A percentile compares a stretch with the other conserved stretches of the same genome.
Evolutionary conservation across 768 basidiomycete species (phyloP).

Genomic region (Candolleomyces aberdarensis): DNA sequence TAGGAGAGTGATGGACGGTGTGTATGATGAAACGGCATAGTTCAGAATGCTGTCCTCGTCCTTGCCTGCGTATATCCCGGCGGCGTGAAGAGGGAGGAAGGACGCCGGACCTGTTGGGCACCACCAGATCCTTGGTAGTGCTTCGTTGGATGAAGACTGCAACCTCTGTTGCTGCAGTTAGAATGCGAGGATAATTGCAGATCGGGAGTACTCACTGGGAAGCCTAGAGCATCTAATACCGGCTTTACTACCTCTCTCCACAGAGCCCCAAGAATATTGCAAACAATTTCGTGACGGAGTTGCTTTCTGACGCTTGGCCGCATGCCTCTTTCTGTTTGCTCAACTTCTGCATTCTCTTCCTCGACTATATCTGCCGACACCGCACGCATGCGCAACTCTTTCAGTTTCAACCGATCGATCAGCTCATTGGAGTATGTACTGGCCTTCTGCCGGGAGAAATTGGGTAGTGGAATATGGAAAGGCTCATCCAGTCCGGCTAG

Average conservation of each 20-base stretch:
- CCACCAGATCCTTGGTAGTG: constrained; percentile 1
- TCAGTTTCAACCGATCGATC: not conserved
- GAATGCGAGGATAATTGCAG: not conserved
- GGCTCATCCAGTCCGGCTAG: not conserved
- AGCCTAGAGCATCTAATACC: constrained; percentile 8
- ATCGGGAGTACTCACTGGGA: not conserved
- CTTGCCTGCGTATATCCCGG: not conserved
- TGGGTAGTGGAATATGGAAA: constrained; percentile 8
- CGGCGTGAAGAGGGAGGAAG: constrained; percentile 5
- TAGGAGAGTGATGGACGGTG: constrained; percentile 1
- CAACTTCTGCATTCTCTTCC: not conserved
- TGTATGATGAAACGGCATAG: constrained; percentile 8
- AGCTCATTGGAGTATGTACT: not conserved
- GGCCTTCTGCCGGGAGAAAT: constrained; percentile 2
- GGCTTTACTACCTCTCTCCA: constrained; percentile 2
- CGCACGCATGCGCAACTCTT: not conserved
- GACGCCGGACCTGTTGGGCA: constrained; percentile 3
- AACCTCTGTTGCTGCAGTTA: not conserved
- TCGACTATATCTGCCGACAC: constrained; percentile 10
- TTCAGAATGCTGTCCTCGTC: not conserved
- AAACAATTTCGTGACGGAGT: not conserved
- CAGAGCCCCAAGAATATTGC: not conserved
- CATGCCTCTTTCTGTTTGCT: too few species aligned
- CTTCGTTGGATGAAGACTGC: not conserved
- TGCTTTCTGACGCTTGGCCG: too few species aligned